Evolutionary conservation across 2,329 filamentous ascomycete species (phyloP).

Genomic region (Sporothrix brasiliensis): DNA sequence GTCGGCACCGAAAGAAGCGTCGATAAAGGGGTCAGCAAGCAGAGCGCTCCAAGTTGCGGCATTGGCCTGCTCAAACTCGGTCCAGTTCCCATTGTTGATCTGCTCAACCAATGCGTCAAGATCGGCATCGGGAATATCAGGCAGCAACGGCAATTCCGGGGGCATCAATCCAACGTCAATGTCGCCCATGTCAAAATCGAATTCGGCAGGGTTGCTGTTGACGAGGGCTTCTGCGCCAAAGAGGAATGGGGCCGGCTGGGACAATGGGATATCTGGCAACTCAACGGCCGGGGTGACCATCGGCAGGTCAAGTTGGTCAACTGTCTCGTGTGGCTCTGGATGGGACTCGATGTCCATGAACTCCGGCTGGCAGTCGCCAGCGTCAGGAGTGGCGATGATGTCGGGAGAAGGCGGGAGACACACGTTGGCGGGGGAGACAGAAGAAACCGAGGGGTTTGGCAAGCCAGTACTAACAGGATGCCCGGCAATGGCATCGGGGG

Average conservation of each 20-base stretch:
- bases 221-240: not conserved
- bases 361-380: not conserved
- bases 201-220: not conserved
- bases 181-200: not conserved
- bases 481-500: conserved; percentile 13
- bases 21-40: no score
- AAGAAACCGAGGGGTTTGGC: conserved; percentile 2
- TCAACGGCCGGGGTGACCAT: not conserved
- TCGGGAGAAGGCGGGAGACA: conserved; percentile 9
- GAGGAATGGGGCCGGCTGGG: not conserved
- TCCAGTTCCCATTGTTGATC: not conserved
- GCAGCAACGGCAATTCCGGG: not conserved
- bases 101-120: not conserved
- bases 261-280: not conserved
- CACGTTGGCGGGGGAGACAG: conserved; percentile 7
- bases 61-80: not conserved
- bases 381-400: not conserved
- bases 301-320: not conserved
- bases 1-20: not conserved
- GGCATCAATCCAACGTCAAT: not conserved
- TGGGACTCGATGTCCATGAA: conserved; percentile 6
- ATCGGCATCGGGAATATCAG: not conserved
- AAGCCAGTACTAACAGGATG: not conserved
- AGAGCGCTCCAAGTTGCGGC: not conserved
- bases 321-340: not conserved